These are phyloP conservation scores for Karstenula rhodostoma DNA, from an alignment of 2,329 filamentous ascomycete species.

Conservation along the genomic window DNA sequence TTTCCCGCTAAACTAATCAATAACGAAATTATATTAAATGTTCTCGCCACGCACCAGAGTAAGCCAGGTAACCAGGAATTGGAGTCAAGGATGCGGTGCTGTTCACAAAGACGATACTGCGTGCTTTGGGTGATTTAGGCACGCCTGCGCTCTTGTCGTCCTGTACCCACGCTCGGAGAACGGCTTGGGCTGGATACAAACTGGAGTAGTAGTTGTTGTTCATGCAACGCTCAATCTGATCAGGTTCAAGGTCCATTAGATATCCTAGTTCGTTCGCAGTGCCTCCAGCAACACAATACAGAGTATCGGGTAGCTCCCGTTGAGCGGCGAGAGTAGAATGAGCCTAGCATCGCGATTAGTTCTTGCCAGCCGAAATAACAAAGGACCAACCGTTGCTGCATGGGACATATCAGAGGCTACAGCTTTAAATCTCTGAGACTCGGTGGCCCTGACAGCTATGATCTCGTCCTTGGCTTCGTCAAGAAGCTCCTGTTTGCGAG, in stretches of 20 bases:
- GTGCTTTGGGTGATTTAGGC: too few relatives aligned
- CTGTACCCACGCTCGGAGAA: too few relatives aligned
- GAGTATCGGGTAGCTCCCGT: too few relatives aligned
- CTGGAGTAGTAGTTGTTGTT: too few relatives aligned
- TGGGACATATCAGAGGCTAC: constrained; percentile 18
- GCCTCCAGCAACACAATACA: too few relatives aligned
- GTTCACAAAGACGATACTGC: constrained; percentile 36
- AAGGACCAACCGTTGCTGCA: constrained; percentile 8
- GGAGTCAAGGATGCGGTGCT: constrained; percentile 30
- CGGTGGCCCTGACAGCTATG: neutral
- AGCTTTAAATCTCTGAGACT: constrained; percentile 10
- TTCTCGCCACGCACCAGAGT: constrained; percentile 15
- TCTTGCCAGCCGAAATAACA: neutral
- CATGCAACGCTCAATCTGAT: too few relatives aligned
- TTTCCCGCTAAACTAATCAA: constrained; percentile 2
- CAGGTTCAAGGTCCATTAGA: constrained; percentile 28
- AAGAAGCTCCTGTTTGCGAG: constrained; percentile 14
- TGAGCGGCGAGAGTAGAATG: too few relatives aligned
- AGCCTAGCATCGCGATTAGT: too few relatives aligned
- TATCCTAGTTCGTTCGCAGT: constrained; percentile 31
- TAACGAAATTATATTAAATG: neutral
- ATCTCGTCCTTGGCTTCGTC: constrained; percentile 20
- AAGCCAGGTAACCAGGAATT: constrained; percentile 36
- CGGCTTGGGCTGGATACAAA: too few relatives aligned
- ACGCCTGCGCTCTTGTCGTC: too few relatives aligned